phyloP scores from a whole-genome alignment of 352 stramenopile species.

The Hyaloperonospora arabidopsidis region DNA sequence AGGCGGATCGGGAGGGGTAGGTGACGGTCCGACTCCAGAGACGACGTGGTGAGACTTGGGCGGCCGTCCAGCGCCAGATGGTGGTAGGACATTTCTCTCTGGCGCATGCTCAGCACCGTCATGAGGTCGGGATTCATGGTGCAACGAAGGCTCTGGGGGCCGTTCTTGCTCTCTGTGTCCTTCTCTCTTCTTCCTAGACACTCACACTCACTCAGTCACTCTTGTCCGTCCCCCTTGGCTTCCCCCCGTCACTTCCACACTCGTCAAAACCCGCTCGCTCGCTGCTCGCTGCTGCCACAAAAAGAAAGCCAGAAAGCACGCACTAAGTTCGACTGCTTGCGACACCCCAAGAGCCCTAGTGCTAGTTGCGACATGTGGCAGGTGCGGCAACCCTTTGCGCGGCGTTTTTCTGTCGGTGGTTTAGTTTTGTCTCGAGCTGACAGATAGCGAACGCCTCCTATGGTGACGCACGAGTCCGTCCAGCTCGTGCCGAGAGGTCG shows the following conservation, averaged over 20 bases:
- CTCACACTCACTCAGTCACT: neutral
- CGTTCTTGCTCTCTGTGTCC: conserved; percentile 2
- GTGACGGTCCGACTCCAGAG: conserved; percentile 48
- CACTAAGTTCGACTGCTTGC: conserved; percentile 17
- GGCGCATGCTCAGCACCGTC: conserved; percentile 73
- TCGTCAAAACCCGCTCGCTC: conserved; percentile 10
- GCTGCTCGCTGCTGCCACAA: neutral
- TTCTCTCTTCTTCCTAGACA: neutral
- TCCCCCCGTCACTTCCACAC: conserved; percentile 42
- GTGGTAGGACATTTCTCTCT: conserved; percentile 79
- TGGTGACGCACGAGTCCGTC: no score
- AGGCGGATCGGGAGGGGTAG: conserved; percentile 30
- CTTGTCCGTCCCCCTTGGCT: conserved; percentile 15
- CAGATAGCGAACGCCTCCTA: no score
- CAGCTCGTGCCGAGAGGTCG: no score
- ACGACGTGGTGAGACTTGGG: conserved; percentile 20
- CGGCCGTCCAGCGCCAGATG: conserved; percentile 35
- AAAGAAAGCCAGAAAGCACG: conserved; percentile 20
- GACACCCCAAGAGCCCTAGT: no score
- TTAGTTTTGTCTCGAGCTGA: no score
- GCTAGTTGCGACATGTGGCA: no score
- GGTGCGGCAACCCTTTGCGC: no score
- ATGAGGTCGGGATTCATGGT: conserved; percentile 52
- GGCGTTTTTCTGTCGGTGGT: no score
- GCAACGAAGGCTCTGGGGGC: conserved; percentile 9